These are phyloP conservation scores for Capronia coronata DNA, from an alignment of 2,329 filamentous ascomycete species.

Conservation along the genomic window DNA sequence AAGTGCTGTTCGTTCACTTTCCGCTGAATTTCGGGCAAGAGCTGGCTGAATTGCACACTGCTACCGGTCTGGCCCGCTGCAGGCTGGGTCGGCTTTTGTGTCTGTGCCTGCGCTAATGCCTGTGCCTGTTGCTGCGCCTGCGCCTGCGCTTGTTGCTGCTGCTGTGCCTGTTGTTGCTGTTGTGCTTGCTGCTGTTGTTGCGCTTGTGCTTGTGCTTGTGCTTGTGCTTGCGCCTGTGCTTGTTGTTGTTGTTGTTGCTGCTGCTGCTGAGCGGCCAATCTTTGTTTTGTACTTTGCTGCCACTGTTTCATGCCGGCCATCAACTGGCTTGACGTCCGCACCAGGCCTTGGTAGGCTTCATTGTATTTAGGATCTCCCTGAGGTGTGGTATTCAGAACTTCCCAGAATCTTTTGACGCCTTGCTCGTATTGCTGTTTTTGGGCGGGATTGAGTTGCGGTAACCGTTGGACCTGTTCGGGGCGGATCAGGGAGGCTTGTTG, in stretches of 20 bases:
- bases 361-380: slow-evolving; percentile 46
- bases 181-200: slow-evolving; percentile 8
- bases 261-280: slow-evolving; percentile 18
- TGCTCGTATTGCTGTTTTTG: slow-evolving; percentile 52
- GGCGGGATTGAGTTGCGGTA: slow-evolving; percentile 48
- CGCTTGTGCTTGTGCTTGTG: slow-evolving; percentile 21
- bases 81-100: slow-evolving; percentile 4
- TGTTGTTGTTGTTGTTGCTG: slow-evolving; percentile 11
- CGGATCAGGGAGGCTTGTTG: slow-evolving; percentile 45
- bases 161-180: slow-evolving; percentile 2
- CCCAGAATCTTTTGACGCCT: slow-evolving; percentile 51
- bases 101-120: slow-evolving; percentile 7
- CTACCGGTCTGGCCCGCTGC: slow-evolving; percentile 28
- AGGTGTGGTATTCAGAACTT: slow-evolving; percentile 44
- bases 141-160: slow-evolving; percentile 10
- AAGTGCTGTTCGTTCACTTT: slow-evolving; percentile 43
- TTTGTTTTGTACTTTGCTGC: slow-evolving; percentile 35
- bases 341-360: slow-evolving; percentile 46
- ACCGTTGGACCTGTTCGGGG: slow-evolving; percentile 48
- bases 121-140: slow-evolving; percentile 10
- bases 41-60: slow-evolving; percentile 37
- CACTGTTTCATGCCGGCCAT: slow-evolving; percentile 48
- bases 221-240: slow-evolving; percentile 12
- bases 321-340: slow-evolving; percentile 45
- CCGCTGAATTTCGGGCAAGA: slow-evolving; percentile 42